Base-by-base conservation (phyloP, 2,329 filamentous ascomycete species). In the Pleurostoma richardsiae region DNA sequence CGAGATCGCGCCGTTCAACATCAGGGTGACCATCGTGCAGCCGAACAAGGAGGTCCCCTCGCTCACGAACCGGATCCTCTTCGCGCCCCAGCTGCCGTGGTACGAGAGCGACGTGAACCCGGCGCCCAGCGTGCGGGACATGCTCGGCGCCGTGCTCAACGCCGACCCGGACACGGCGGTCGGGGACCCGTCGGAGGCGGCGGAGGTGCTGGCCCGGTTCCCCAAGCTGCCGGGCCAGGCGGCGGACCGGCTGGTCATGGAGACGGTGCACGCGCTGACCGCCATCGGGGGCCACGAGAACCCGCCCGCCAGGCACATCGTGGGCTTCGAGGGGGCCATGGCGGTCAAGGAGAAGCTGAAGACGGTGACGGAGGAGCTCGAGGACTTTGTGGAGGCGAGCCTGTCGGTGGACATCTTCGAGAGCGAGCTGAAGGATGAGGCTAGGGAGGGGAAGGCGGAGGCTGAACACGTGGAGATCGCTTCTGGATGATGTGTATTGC, bases 201-300 rank as follows among this genome's bases (percentile, higher is more conserved):
- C 66, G 11, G 69, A 76, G 26, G 76, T 83, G 31, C 56, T 88
- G 30, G 80, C 80, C 28, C 76, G 90, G 44, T 95, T 91, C 61
- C 87, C 91, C 0, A 83, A 79, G 38, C 71, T 96, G 38, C 84
- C 85, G 5, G 69, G 76, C 2, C 73, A 77, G 4, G 78, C 90
- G 39, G 80, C 86, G 50, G 85, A 91, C 55, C 77, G 80, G 28
- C 71, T 97, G 19, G 86, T 95, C 4, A 79, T 85, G 49, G 94
- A 97, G 68, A 96, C 94, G 1, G 88, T 97, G 0, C 86, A 95
- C 64, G 91, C 92, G 2, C 75, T 99, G 41, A 88, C 87, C 10
- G 90, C 91, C 0, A 96, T 97, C 56, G 94, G 90, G 1, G 94
- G 92, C 0, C 91, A 96, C 63, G 91, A 96, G 62, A 97, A 97